Percentiles rank a stretch among this genome's conserved stretches.
Evolutionary conservation across 2,329 filamentous ascomycete species (phyloP).

Genomic region (Aspergillus novoparasiticus): DNA sequence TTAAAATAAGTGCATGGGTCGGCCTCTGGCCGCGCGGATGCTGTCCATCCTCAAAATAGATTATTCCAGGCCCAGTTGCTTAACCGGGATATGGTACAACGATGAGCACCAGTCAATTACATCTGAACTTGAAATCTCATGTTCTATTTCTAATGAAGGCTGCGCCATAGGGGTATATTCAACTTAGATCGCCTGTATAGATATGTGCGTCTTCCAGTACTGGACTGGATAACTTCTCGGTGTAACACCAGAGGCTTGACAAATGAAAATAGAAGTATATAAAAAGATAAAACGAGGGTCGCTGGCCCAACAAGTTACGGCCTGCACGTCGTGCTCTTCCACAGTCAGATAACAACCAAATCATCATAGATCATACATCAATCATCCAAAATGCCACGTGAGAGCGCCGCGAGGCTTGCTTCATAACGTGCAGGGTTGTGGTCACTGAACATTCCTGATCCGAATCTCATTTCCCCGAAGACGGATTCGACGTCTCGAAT

Average conservation of each 20-base stretch:
- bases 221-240: background rate
- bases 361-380: slow-evolving; percentile 24
- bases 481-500: slow-evolving; percentile 69
- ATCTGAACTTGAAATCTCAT: background rate
- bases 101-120: background rate
- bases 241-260: background rate
- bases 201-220: background rate
- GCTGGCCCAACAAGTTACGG: background rate
- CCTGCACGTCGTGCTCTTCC: background rate
- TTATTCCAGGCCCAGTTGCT: background rate
- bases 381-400: slow-evolving; percentile 47
- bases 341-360: background rate
- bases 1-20: background rate
- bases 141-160: slow-evolving; percentile 1
- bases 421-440: slow-evolving; percentile 77
- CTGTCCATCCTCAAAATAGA: background rate
- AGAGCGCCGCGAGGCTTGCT: slow-evolving; percentile 64
- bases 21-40: background rate
- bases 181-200: background rate
- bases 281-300: background rate
- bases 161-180: slow-evolving; percentile 5
- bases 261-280: background rate
- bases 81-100: background rate
- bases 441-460: slow-evolving; percentile 72
- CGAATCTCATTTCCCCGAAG: slow-evolving; percentile 72